These are phyloP conservation scores for Porphyrellus cyaneotinctus DNA, from an alignment of 768 basidiomycete species.

Conservation along the genomic window DNA sequence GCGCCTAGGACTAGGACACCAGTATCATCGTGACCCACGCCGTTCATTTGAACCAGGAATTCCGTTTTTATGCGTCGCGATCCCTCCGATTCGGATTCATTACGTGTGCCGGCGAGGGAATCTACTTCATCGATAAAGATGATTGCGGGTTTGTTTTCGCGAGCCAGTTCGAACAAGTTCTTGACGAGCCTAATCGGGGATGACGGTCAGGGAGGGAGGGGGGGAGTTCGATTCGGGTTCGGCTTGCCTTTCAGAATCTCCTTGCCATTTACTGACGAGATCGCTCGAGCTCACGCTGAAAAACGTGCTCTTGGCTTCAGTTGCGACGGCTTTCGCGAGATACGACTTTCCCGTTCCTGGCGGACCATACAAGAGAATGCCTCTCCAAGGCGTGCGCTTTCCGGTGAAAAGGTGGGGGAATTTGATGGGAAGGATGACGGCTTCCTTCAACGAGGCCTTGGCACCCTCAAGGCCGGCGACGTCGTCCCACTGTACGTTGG, in stretches of 20 bases:
- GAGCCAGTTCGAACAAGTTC: conserved; percentile 93
- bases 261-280: conserved; percentile 99
- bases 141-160: conserved; percentile 94
- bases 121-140: conserved; percentile 99
- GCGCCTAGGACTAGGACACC: conserved; percentile 96
- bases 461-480: conserved; percentile 95
- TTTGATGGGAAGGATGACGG: conserved; percentile 99
- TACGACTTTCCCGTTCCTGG: conserved; percentile 97
- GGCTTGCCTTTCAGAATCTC: conserved; percentile 89
- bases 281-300: conserved; percentile 95
- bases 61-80: conserved; percentile 97
- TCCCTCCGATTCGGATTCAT: conserved; percentile 96
- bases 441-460: conserved; percentile 95
- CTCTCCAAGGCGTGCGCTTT: conserved; percentile 95
- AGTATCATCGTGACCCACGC: conserved; percentile 95
- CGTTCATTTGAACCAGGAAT: conserved; percentile 97
- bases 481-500: conserved; percentile 97
- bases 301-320: conserved; percentile 98
- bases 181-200: conserved; percentile 70
- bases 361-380: conserved; percentile 94
- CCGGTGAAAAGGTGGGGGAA: conserved; percentile 98
- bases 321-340: conserved; percentile 97
- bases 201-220: neutral
- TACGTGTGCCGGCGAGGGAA: conserved; percentile 90
- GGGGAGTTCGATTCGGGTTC: neutral